A percentile compares a stretch with the other conserved stretches of the same genome.
phyloP scores from a whole-genome alignment of 495 filamentous ascomycete genomes.

The Penicillium paradoxum region DNA sequence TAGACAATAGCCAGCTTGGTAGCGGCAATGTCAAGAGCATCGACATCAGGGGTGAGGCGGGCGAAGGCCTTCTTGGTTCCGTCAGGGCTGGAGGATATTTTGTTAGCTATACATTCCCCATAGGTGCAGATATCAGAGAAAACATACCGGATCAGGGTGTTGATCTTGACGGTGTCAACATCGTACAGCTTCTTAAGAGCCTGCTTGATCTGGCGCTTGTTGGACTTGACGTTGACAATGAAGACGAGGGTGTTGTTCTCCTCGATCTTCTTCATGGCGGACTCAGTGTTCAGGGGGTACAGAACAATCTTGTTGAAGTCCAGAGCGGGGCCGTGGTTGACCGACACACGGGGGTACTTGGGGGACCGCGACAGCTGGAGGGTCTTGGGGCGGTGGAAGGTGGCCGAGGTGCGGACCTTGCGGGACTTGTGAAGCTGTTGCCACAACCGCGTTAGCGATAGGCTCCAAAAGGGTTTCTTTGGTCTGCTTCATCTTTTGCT shows the following conservation, averaged over 20 bases:
- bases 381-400: constrained; percentile 97
- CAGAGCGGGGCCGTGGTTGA: constrained; percentile 82
- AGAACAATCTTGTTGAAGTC: constrained; percentile 89
- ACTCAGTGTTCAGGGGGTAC: constrained; percentile 91
- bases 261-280: constrained; percentile 99
- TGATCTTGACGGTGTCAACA: constrained; percentile 96
- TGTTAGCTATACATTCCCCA: constrained; percentile 11
- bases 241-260: constrained; percentile 99
- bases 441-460: constrained; percentile 8
- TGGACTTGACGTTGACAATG: constrained; percentile 96
- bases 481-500: constrained; percentile 11
- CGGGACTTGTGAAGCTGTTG: constrained; percentile 64
- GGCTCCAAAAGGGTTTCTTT: constrained; percentile 6
- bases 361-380: constrained; percentile 83
- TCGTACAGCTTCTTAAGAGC: constrained; percentile 99
- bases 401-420: constrained; percentile 88
- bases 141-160: constrained; percentile 89
- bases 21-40: constrained; percentile 98
- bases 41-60: constrained; percentile 89
- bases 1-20: constrained; percentile 98
- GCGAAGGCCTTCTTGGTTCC: constrained; percentile 98
- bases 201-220: constrained; percentile 99
- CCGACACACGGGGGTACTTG: constrained; percentile 95
- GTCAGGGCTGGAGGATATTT: constrained; percentile 61
- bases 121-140: not conserved